Conservation (phyloP, 176 grass and related monocot genomes). For the Chloris gayana region DNA sequence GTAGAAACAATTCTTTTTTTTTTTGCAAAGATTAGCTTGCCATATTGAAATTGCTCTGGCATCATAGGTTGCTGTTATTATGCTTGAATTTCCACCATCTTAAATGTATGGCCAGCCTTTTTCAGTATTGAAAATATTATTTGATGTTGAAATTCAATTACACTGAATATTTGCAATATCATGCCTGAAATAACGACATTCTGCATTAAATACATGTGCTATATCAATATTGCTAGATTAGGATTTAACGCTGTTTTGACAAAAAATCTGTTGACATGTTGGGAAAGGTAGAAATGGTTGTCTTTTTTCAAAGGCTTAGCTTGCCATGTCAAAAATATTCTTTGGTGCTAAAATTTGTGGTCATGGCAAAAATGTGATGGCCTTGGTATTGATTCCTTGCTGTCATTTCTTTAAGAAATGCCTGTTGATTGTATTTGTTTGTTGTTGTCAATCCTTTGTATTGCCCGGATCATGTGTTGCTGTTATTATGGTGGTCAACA, state of each 20-base stretch:
- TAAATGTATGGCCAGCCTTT: too few species aligned
- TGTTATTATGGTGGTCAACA: neutral
- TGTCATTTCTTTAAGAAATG: neutral
- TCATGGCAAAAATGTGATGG: neutral
- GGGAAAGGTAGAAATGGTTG: neutral
- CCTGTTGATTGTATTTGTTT: neutral
- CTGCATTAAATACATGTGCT: neutral
- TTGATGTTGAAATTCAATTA: too few species aligned
- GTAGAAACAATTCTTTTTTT: neutral
- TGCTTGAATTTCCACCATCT: neutral
- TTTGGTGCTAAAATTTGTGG: constrained; percentile 12
- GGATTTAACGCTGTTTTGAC: neutral
- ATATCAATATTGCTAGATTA: neutral
- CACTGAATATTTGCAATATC: neutral
- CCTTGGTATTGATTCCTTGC: constrained; percentile 5
- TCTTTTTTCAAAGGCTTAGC: neutral
- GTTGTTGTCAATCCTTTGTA: neutral
- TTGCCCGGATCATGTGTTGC: neutral
- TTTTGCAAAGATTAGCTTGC: neutral
- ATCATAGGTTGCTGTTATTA: neutral
- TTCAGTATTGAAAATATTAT: neutral
- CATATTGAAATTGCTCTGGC: neutral
- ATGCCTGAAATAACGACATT: neutral
- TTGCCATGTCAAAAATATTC: neutral
- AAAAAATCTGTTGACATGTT: neutral